Percentiles rank a stretch among this genome's conserved stretches.
Evolutionary conservation across 2,329 filamentous ascomycete species (phyloP).

Genomic region (Phyllachora maydis): DNA sequence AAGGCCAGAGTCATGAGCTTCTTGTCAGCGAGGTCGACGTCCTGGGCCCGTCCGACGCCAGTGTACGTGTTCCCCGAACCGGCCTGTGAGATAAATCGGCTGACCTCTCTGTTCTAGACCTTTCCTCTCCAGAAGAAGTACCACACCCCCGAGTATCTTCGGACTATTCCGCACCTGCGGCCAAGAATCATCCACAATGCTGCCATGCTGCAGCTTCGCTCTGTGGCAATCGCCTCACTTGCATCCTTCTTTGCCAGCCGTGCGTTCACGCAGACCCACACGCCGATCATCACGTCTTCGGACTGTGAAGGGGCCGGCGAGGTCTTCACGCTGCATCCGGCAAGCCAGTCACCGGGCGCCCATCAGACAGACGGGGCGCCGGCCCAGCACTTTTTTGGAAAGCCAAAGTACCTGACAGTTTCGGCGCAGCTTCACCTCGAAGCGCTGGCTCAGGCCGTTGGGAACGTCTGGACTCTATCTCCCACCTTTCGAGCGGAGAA

Average conservation of each 20-base stretch:
- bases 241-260: constrained; percentile 54
- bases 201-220: constrained; percentile 62
- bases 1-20: constrained; percentile 60
- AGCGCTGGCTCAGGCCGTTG: constrained; percentile 70
- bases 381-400: constrained; percentile 50
- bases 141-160: constrained; percentile 72
- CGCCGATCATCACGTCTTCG: constrained; percentile 86
- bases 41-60: constrained; percentile 58
- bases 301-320: constrained; percentile 95
- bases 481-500: constrained; percentile 87
- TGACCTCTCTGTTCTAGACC: constrained; percentile 27
- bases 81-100: constrained; percentile 1
- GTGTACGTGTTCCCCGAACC: constrained; percentile 29
- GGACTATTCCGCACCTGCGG: constrained; percentile 73
- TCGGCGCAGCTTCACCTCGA: constrained; percentile 90
- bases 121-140: constrained; percentile 96
- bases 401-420: constrained; percentile 86
- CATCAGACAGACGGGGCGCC: constrained; percentile 15
- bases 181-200: constrained; percentile 65
- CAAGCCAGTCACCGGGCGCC: too few relatives aligned
- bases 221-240: constrained; percentile 52
- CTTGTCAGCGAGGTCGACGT: constrained; percentile 49
- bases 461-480: constrained; percentile 82
- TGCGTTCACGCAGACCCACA: constrained; percentile 66
- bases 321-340: constrained; percentile 54